Percentiles rank a stretch among this genome's conserved stretches.
Conservation (phyloP, 2,329 filamentous ascomycete genomes). For the Talaromyces atroroseus region DNA sequence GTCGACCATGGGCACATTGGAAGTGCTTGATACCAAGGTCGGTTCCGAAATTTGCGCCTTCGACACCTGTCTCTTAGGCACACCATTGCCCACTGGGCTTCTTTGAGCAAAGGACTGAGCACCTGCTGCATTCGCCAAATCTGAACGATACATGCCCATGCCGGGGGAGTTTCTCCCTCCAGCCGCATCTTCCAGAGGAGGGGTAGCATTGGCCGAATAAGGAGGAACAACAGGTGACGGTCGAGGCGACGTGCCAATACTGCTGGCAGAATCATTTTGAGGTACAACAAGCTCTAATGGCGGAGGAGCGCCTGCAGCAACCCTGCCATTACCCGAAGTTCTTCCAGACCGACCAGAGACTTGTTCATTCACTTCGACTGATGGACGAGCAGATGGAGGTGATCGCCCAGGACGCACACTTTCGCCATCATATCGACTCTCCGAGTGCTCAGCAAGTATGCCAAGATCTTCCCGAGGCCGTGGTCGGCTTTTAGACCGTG, state of each 20-base stretch:
- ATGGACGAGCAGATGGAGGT: conserved; percentile 33
- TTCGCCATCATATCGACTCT: conserved; percentile 23
- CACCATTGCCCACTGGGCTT: conserved; percentile 23
- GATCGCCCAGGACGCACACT: conserved; percentile 24
- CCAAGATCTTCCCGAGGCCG: conserved; percentile 50
- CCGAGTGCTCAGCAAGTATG: conserved; percentile 44
- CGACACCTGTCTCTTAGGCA: conserved; percentile 53
- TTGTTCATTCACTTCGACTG: conserved; percentile 28
- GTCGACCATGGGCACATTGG: conserved; percentile 53
- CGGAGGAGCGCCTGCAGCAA: conserved; percentile 26
- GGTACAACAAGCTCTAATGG: conserved; percentile 27
- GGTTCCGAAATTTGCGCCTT: conserved; percentile 61
- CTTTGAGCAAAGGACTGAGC: conserved; percentile 21
- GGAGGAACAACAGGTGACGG: conserved; percentile 41
- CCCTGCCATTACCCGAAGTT: conserved; percentile 35
- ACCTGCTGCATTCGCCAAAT: neutral
- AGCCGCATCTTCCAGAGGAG: conserved; percentile 42
- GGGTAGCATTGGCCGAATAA: conserved; percentile 50
- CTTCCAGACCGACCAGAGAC: conserved; percentile 38
- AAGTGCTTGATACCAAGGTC: conserved; percentile 47
- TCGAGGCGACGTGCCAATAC: conserved; percentile 38
- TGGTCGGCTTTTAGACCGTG: conserved; percentile 51
- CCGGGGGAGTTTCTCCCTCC: conserved; percentile 37
- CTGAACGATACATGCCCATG: conserved; percentile 11
- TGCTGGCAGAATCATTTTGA: conserved; percentile 21